Base-by-base conservation (phyloP, 805 yeast genomes). In the Wilhelminamyces savonicus region DNA sequence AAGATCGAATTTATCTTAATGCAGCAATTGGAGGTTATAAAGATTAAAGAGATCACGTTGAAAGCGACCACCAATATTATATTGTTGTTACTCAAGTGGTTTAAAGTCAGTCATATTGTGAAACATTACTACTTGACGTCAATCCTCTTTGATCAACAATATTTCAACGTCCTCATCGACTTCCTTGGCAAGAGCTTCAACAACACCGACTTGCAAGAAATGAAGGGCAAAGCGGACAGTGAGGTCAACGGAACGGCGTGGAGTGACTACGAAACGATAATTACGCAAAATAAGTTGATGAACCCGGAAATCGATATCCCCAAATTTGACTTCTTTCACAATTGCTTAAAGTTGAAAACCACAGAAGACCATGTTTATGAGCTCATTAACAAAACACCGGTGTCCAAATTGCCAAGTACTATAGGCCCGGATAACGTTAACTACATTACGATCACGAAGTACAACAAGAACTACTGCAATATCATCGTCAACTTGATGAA, bases 101-200 rank as follows among this genome's bases (percentile, higher is more conserved):
- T 84, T 50, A 83, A 82, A 48, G 52, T 69, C 7, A 80, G 76
- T 26, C 96, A 92, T 50, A 60, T 86, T 2, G 52, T 88, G 39
- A 88, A 90, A 51, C 78, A 70, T 50, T 94, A 86, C 50, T 83
- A 79, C 43, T 58, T 90, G 10, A 54, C 81, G 5, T 71, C 83
- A 0, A 50, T 88, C 24, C 52, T 92, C 16, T 82, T 80, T 52
- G 97, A 92, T 50, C 72, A 80, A 17, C 76, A 78, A 34, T 81
- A 57, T 36, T 68, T 69, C 28, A 40, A 46, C 7, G 40, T 51
- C 1, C 37, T 52, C 10, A 46, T 62, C 19, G 64, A 60, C 20
- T 58, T 48, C 34, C 39, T 64, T 29, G 45, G 52, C n/a, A 40
- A 46, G 29, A 50, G 62, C 25, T 59, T 63, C 33, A 54, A 59